These are phyloP conservation scores for Chalciporus sphaerocephalus DNA, from an alignment of 768 basidiomycete species.

Conservation along the genomic window DNA sequence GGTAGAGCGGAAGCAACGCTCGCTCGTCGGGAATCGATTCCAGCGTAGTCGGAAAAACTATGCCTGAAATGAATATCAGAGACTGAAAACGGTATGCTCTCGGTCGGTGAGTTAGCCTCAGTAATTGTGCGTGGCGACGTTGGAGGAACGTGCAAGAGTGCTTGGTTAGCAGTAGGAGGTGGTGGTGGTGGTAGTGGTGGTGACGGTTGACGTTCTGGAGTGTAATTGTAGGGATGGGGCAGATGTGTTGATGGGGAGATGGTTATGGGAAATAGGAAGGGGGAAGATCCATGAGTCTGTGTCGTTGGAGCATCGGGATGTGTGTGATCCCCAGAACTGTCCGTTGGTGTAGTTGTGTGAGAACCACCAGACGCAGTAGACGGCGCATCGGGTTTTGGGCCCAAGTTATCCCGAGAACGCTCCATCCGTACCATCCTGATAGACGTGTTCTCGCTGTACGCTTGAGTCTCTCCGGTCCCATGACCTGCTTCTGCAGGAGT, in stretches of 20 bases:
- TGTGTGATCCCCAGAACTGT: conserved; percentile 16
- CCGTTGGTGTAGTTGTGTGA: conserved; percentile 18
- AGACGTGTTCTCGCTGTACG: conserved; percentile 20
- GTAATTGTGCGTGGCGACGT: conserved; percentile 22
- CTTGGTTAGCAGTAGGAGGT: conserved; percentile 8
- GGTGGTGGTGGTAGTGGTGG: conserved; percentile 19
- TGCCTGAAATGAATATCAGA: conserved; percentile 50
- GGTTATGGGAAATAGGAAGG: conserved; percentile 45
- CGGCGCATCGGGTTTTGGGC: conserved; percentile 29
- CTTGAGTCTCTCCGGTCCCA: conserved; percentile 2
- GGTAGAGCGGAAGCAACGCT: conserved; percentile 37
- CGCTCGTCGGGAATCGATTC: conserved; percentile 29
- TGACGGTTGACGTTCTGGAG: conserved; percentile 15
- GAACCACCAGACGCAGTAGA: conserved; percentile 31
- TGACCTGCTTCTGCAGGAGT: conserved; percentile 27
- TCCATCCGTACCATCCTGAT: conserved; percentile 15
- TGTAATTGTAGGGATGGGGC: conserved; percentile 13
- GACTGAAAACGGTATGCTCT: conserved; percentile 54
- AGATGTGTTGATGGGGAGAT: conserved; percentile 41
- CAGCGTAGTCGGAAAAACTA: conserved; percentile 32
- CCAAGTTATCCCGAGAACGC: conserved; percentile 14
- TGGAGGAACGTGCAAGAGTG: conserved; percentile 25
- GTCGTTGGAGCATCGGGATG: conserved; percentile 19
- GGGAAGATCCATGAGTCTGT: conserved; percentile 23
- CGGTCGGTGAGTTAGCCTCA: conserved; percentile 47